These are phyloP conservation scores for Mortierella hygrophila DNA, from an alignment of 192 early-diverging fungal genomes.

Conservation along the genomic window DNA sequence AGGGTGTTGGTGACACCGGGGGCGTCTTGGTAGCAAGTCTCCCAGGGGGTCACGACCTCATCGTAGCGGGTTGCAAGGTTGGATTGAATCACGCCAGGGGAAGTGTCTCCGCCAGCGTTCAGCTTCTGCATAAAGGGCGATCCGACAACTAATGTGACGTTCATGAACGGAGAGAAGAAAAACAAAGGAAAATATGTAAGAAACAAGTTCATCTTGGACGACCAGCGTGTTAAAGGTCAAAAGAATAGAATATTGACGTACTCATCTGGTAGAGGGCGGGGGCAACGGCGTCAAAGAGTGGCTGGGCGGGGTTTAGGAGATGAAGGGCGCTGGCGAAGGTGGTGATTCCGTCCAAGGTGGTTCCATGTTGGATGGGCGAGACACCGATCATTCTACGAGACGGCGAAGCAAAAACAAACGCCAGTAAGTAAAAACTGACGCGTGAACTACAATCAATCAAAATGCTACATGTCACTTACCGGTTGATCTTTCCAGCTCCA, in stretches of 20 bases:
- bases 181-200: not conserved
- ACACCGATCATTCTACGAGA: slow-evolving; percentile 33
- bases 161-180: too few species aligned
- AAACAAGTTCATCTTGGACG: not conserved
- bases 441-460: not conserved
- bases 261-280: slow-evolving; percentile 38
- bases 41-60: slow-evolving; percentile 38
- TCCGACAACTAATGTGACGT: slow-evolving; percentile 1
- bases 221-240: too few species aligned
- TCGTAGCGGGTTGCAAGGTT: slow-evolving; percentile 42
- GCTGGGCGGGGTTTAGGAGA: slow-evolving; percentile 19
- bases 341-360: slow-evolving; percentile 27
- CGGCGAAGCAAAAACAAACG: not conserved
- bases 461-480: not conserved
- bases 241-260: not conserved
- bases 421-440: not conserved
- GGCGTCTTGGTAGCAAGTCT: slow-evolving; percentile 11
- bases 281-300: slow-evolving; percentile 30
- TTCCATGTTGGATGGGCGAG: slow-evolving; percentile 42
- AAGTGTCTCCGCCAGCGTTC: slow-evolving; percentile 36
- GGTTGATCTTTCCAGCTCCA: slow-evolving; percentile 40
- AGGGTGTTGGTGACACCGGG: slow-evolving; percentile 23
- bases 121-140: slow-evolving; percentile 29
- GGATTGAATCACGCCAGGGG: slow-evolving; percentile 31
- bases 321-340: slow-evolving; percentile 31